Evolutionary conservation across 768 basidiomycete genomes (phyloP), one percentile per base, ranked within the genome.

Genomic region (Auriscalpium vulgare): DNA sequence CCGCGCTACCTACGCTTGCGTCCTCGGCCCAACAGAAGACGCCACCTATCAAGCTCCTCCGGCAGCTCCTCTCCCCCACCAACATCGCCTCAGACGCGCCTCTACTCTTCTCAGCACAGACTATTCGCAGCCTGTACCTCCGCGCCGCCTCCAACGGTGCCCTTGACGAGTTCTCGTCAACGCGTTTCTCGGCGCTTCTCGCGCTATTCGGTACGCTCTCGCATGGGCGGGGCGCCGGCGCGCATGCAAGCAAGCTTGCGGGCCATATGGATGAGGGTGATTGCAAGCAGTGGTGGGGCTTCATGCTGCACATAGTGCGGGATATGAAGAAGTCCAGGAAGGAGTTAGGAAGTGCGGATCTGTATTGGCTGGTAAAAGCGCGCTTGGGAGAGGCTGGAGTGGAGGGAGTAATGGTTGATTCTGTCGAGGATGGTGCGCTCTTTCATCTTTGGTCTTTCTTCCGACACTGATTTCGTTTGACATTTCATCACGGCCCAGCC

Each of bases 281-380:
- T 1, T 54, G 56, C 38, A 65, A 66, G 47, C 63, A 68, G 8
- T 74, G 79, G 62, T 86, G 84, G 85, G 43, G 70, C 14, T 73
- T 83, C 50, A 66, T 84, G 10, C 49, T 74, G 47, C 69, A 73
- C 51, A 61, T 85, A 10, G 73, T 72, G 9, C 66, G 63, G 37
- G 76, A 78, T 62, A 84, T 83, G 66, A 60, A 65, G 38, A 55
- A 59, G 37, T 56, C 69, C n/a, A 70, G 67, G 38, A 65, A 71
- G 55, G 14, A 56, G 9, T 59, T 69, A 36, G 65, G 57, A 14
- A 67, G 70, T 45, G 71, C 75, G n/a, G 83, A 87, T 63, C 72
- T 74, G 49, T 87, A 80, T 66, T 87, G 85, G 85, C 64, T 80
- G 48, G 79, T 87, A 78, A 76, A 69, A 37, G 77, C 77, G 11